Evolutionary conservation across 345 rosid species (phyloP), one percentile per base, ranked within the genome.

Genomic region (Sisymbrium irio): DNA sequence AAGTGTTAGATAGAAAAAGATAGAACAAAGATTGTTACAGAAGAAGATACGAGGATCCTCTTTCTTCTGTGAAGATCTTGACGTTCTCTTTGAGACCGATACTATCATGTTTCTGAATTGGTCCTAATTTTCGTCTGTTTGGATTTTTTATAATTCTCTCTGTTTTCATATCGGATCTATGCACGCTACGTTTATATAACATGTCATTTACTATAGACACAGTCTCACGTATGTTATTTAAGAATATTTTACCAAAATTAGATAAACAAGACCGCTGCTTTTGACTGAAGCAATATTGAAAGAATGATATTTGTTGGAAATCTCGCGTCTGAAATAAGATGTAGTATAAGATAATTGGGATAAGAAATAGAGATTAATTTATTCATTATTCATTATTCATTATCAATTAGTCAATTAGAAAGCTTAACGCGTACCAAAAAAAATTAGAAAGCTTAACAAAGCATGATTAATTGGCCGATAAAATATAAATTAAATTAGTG

Each of bases 1-100:
- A 1, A 92, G 89, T 55, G 88, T 62, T 51, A 84, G 60, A n/a
- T 36, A 70, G 59, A 59, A 70, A 22, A 70, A 70, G 47, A n/a
- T 3, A 35, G 28, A 46, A 70, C 66, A 59, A 25, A 59, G 9
- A 59, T 59, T 60, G 39, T 27, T 25, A 67, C 28, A 20, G 33
- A 65, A 49, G 70, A 65, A 65, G 63, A 55, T 41, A 30, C 33
- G 19, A 59, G 28, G 47, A n/a, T 35, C 36, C 6, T 70, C 18
- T 71, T 25, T 70, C 37, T 35, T 71, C 58, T 47, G 59, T 36
- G 75, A 71, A 47, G 67, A 47, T 61, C 20, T 61, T 37, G 15
- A 37, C 61, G 50, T 71, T 61, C 68, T 39, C 61, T 61, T 71
- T 50, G 60, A 51, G 20, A 71, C 12, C 4, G 28, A 25, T 36